Evolutionary conservation across 345 rosid species (phyloP).

Genomic region (Schrenkiella parvula): DNA sequence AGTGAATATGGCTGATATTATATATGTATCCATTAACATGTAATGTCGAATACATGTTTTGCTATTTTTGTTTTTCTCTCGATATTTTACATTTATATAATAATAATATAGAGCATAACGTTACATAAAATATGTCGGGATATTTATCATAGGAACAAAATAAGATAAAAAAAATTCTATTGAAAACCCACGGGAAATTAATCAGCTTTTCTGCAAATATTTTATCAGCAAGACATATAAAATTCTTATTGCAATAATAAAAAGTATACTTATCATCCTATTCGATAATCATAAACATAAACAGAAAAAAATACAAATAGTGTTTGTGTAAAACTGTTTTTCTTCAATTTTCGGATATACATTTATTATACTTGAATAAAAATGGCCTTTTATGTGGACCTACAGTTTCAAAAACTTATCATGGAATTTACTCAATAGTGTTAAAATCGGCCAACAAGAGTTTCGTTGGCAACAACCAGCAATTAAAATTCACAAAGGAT

Average conservation of each 20-base stretch:
- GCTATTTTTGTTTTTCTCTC: slow-evolving; percentile 18
- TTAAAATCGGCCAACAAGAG: slow-evolving; percentile 30
- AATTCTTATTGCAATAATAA: neutral
- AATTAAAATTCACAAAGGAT: slow-evolving; percentile 10
- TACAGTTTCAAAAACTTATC: slow-evolving; percentile 1
- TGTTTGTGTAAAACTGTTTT: neutral
- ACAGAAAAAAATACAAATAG: neutral
- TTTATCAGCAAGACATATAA: neutral
- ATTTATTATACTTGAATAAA: neutral
- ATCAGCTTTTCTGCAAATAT: neutral
- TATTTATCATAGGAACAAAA: neutral
- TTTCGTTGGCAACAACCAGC: slow-evolving; percentile 36
- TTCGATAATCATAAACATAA: neutral
- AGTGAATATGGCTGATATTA: slow-evolving; percentile 9
- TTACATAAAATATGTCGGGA: neutral
- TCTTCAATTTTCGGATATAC: neutral
- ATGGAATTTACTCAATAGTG: slow-evolving; percentile 19
- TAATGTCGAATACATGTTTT: slow-evolving; percentile 27
- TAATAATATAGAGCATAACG: neutral
- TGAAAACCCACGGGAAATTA: neutral
- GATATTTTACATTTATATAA: neutral
- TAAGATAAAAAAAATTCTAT: neutral
- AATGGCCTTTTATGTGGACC: slow-evolving; percentile 20
- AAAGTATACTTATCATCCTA: neutral
- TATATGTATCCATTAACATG: slow-evolving; percentile 5